A percentile compares a stretch with the other conserved stretches of the same genome.
phyloP scores from a whole-genome alignment of 1,139 yeast genomes.

The Hyphopichia khmerensis region DNA sequence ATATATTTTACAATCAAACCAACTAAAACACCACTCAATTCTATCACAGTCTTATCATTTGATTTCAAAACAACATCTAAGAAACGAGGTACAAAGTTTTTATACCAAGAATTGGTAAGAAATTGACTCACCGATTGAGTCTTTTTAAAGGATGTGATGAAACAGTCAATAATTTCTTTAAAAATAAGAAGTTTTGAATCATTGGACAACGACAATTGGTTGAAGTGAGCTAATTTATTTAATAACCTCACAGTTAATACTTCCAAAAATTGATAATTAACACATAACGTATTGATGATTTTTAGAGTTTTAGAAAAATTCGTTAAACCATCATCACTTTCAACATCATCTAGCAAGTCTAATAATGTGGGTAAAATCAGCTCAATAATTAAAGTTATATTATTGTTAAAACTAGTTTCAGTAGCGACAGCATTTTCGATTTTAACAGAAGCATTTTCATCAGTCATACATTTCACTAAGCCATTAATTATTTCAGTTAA shows the following conservation, averaged over 20 bases:
- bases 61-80: conserved; percentile 14
- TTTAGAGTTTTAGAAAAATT: conserved; percentile 33
- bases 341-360: conserved; percentile 41
- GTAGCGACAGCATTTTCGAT: conserved; percentile 22
- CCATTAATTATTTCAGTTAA: conserved; percentile 46
- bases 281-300: conserved; percentile 44
- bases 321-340: conserved; percentile 13
- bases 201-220: conserved; percentile 7
- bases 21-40: conserved; percentile 35
- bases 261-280: conserved; percentile 49
- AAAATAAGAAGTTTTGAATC: conserved; percentile 13
- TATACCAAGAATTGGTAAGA: conserved; percentile 44
- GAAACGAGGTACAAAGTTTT: conserved; percentile 34
- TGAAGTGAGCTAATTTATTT: conserved; percentile 32
- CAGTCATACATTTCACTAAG: conserved; percentile 46
- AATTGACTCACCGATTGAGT: conserved; percentile 26
- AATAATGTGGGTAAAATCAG: conserved; percentile 62
- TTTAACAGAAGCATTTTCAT: conserved; percentile 9
- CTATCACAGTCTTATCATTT: conserved; percentile 18
- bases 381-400: conserved; percentile 47
- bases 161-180: conserved; percentile 22
- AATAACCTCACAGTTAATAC: conserved; percentile 49
- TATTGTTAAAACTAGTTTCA: conserved; percentile 9
- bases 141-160: conserved; percentile 20
- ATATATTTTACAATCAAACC: conserved; percentile 38